Evolutionary conservation across 495 filamentous ascomycete genomes (phyloP), one percentile per base, ranked within the genome.

Genomic region (Paragyromitra xinjiangensis): DNA sequence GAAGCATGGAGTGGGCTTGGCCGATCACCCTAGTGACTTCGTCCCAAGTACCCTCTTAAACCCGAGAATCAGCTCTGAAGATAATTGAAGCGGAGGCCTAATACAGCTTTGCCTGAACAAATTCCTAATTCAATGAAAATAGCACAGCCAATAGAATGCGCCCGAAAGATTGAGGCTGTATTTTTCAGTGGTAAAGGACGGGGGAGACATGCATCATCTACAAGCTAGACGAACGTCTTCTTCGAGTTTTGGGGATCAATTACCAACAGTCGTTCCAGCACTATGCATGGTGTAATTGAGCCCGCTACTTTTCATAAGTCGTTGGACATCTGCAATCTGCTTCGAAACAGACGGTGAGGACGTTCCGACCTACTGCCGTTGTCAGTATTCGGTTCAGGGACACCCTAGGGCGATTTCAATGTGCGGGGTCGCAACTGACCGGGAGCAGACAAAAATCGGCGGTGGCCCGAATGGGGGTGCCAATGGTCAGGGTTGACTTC

Each of bases 261-360:
- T 85, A 97, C 94, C 94, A 48, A 98, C 88, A 0, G 95, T 97
- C 0, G 94, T 98, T 19, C 95, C 95, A 6, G 92, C 92, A 2
- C 92, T 94, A 82, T 97, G 95, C 94, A 98, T 95, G 63, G 88
- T 88, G 81, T 94, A 95, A 58, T 87, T 90, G 77, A 98, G 80
- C 7, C 92, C 93, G 71, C 91, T 94, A 64, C 87, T 88, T 81
- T 91, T 88, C 78, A 99, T 87, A 19, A 99, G 86, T n/a, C 90
- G 87, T 83, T 98, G 95, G 55, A 99, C 94, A 51, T 91, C 90
- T 51, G 95, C 94, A 42, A 99, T 89, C 83, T 98, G 92, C 62
- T 90, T 86, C 0, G 93, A 93, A 24, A 99, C 94, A 8, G 93
- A 97, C 44, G 92, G 88, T 5, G 87, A 90, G 29, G 87, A 87